Percentiles rank a stretch among this genome's conserved stretches.
Conservation (phyloP, 2,329 filamentous ascomycete genomes). For the Seiridium unicorne region DNA sequence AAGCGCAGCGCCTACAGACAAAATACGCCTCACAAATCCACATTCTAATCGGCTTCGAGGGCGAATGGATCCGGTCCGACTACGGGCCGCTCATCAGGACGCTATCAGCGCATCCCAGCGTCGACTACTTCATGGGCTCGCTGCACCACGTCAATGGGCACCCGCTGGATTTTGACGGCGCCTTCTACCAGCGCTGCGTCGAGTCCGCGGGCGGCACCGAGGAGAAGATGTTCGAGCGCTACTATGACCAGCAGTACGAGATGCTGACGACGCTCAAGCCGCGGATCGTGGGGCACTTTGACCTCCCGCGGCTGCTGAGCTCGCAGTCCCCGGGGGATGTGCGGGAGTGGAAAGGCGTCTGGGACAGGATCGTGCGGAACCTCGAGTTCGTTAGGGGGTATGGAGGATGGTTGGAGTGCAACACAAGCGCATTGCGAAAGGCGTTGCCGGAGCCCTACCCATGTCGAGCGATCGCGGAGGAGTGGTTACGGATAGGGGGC, state of each 20-base stretch:
- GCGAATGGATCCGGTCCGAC: slow-evolving; percentile 81
- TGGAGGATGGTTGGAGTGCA: slow-evolving; percentile 84
- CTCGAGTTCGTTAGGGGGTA: slow-evolving; percentile 68
- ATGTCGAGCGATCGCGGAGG: slow-evolving; percentile 72
- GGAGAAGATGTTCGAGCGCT: slow-evolving; percentile 73
- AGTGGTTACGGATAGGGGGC: slow-evolving; percentile 71
- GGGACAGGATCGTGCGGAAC: slow-evolving; percentile 73
- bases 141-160: slow-evolving; percentile 85
- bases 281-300: slow-evolving; percentile 87
- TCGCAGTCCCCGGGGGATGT: slow-evolving; percentile 64
- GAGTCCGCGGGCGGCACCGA: slow-evolving; percentile 47
- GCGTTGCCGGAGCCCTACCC: slow-evolving; percentile 91
- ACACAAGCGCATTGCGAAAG: slow-evolving; percentile 84
- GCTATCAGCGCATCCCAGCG: slow-evolving; percentile 53
- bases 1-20: slow-evolving; percentile 70
- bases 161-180: slow-evolving; percentile 83
- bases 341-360: slow-evolving; percentile 60
- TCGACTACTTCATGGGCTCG: slow-evolving; percentile 92
- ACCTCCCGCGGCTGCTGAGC: slow-evolving; percentile 81
- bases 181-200: slow-evolving; percentile 65
- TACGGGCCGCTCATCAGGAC: slow-evolving; percentile 55
- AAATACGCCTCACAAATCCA: slow-evolving; percentile 71
- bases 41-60: slow-evolving; percentile 87
- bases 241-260: slow-evolving; percentile 82
- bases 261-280: slow-evolving; percentile 76